Percentiles rank a stretch among this genome's conserved stretches.
These are phyloP conservation scores for Metarhizium album DNA, from an alignment of 2,329 filamentous ascomycete genomes.

Conservation along the genomic window DNA sequence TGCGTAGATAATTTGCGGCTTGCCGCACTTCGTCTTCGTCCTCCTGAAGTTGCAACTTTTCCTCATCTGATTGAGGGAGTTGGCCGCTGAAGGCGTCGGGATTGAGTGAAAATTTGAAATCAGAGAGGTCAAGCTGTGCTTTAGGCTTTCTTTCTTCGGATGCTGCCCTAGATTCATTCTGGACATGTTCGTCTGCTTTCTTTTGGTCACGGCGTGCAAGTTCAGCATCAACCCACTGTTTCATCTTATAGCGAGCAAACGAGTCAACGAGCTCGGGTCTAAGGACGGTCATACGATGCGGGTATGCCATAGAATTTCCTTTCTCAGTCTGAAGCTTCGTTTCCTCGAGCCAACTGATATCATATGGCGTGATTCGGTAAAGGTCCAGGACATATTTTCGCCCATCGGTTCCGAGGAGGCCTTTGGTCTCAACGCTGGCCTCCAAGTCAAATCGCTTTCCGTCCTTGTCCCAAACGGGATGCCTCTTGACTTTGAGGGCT, in stretches of 20 bases:
- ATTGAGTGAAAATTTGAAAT: constrained; percentile 83
- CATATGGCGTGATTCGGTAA: constrained; percentile 87
- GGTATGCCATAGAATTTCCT: constrained; percentile 50
- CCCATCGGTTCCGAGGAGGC: constrained; percentile 90
- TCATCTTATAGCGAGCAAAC: constrained; percentile 75
- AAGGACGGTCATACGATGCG: constrained; percentile 92
- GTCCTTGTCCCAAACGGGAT: constrained; percentile 97
- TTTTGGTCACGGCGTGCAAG: constrained; percentile 47
- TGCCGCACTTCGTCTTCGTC: constrained; percentile 85
- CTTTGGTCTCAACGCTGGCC: constrained; percentile 95
- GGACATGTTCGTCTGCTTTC: constrained; percentile 23
- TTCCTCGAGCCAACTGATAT: constrained; percentile 84
- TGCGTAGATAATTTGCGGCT: constrained; percentile 67
- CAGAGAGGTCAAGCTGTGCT: constrained; percentile 66
- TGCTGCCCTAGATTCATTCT: constrained; percentile 25
- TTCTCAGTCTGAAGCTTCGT: constrained; percentile 38
- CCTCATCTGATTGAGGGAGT: constrained; percentile 76
- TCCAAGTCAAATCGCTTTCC: constrained; percentile 82
- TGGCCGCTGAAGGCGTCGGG: constrained; percentile 94
- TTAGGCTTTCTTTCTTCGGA: constrained; percentile 21
- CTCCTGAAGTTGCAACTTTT: constrained; percentile 70
- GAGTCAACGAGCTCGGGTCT: constrained; percentile 82
- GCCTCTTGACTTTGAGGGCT: constrained; percentile 82
- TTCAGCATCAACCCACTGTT: constrained; percentile 77
- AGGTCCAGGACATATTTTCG: constrained; percentile 96